Percentiles rank a stretch among this genome's conserved stretches.
These are phyloP conservation scores for Talaromyces sp. DNA, from an alignment of 2,329 filamentous ascomycete species.

Conservation along the genomic window DNA sequence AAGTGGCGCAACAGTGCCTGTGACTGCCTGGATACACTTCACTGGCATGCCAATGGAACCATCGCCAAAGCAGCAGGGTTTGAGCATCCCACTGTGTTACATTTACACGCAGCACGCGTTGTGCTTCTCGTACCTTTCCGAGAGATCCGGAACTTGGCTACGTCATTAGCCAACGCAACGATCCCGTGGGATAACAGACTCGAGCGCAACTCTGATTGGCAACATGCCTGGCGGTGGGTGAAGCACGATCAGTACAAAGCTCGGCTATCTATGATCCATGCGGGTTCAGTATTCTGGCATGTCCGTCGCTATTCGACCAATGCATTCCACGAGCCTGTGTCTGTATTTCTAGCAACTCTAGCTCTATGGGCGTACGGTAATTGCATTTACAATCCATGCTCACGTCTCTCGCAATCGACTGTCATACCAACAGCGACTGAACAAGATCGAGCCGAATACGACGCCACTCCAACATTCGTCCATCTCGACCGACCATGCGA, in stretches of 20 bases:
- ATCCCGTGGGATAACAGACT: slow-evolving; percentile 29
- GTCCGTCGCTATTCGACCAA: slow-evolving; percentile 48
- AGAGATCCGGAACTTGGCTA: slow-evolving; percentile 45
- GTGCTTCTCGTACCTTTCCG: slow-evolving; percentile 50
- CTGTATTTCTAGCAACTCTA: slow-evolving; percentile 46
- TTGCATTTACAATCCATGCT: slow-evolving; percentile 24
- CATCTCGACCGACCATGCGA: slow-evolving; percentile 55
- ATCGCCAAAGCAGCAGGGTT: slow-evolving; percentile 49
- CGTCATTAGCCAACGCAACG: slow-evolving; percentile 32
- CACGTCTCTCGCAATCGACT: slow-evolving; percentile 28
- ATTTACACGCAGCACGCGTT: slow-evolving; percentile 54
- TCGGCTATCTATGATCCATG: slow-evolving; percentile 54
- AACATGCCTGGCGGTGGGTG: slow-evolving; percentile 49
- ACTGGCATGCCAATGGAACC: slow-evolving; percentile 55
- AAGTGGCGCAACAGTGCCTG: slow-evolving; percentile 46
- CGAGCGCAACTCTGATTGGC: slow-evolving; percentile 33
- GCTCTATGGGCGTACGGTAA: slow-evolving; percentile 48
- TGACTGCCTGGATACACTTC: slow-evolving; percentile 52
- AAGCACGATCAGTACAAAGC: slow-evolving; percentile 54
- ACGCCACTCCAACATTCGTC: slow-evolving; percentile 44
- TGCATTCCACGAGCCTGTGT: slow-evolving; percentile 48
- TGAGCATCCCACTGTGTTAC: slow-evolving; percentile 54
- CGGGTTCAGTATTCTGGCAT: slow-evolving; percentile 52
- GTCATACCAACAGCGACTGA: neutral
- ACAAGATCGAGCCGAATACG: slow-evolving; percentile 18